These are phyloP conservation scores for Amoebophrya sp. DNA, from an alignment of 169 alveolate genomes.

Conservation along the genomic window DNA sequence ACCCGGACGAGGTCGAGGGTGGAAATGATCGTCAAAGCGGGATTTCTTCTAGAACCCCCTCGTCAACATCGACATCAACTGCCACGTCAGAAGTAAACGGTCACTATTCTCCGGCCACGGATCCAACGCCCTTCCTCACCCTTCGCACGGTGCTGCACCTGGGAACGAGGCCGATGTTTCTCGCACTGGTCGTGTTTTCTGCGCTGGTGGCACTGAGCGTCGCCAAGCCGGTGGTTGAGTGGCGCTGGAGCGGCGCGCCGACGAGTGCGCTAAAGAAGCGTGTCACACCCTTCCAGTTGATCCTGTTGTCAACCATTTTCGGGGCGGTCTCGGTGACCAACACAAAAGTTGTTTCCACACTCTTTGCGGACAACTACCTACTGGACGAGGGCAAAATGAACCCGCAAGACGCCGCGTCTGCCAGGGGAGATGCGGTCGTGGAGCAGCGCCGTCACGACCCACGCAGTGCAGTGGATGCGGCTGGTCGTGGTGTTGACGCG, in stretches of 20 bases:
- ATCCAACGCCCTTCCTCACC: too few species aligned
- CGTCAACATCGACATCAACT: too few species aligned
- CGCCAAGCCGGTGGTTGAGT: background rate
- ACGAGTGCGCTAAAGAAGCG: background rate
- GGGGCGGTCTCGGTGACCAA: background rate
- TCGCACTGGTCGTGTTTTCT: background rate
- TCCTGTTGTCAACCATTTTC: background rate
- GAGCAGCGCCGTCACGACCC: too few species aligned
- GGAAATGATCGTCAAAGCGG: too few species aligned
- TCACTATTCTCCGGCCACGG: too few species aligned
- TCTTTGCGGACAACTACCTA: background rate
- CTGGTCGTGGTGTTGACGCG: background rate
- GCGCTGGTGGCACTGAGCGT: background rate
- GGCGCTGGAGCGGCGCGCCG: background rate
- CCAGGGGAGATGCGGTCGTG: background rate
- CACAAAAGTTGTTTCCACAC: background rate
- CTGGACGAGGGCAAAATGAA: too few species aligned
- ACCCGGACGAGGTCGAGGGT: background rate
- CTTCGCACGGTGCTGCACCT: background rate
- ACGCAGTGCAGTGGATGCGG: too few species aligned
- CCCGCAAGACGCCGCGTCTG: background rate
- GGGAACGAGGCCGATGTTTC: background rate
- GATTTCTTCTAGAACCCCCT: too few species aligned
- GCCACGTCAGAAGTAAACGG: too few species aligned
- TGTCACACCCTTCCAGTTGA: background rate